Conservation (phyloP, 225 moss, liverwort and hornwort genomes). For the Marchantia paleacea region DNA sequence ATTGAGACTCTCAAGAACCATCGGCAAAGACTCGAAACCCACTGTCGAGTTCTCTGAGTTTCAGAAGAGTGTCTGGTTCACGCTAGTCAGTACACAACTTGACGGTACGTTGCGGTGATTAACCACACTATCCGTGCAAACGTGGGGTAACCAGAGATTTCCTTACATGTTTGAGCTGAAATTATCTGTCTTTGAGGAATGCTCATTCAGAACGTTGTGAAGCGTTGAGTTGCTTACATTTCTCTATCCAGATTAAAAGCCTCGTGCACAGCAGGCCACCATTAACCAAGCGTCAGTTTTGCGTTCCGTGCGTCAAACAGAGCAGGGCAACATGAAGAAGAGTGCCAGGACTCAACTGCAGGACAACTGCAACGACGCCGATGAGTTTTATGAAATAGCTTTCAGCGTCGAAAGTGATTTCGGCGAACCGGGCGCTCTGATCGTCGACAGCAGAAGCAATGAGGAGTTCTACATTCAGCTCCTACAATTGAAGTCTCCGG, state of each 20-base stretch:
- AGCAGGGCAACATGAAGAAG: slow-evolving; percentile 1
- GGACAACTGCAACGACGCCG: slow-evolving; percentile 24
- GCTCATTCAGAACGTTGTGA: no score
- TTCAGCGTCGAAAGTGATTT: slow-evolving; percentile 45
- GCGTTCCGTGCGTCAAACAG: neutral
- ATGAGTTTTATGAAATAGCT: slow-evolving; percentile 35
- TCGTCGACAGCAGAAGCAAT: slow-evolving; percentile 50
- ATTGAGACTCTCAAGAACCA: slow-evolving; percentile 1
- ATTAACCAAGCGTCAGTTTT: no score
- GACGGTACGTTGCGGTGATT: neutral
- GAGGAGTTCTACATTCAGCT: slow-evolving; percentile 53
- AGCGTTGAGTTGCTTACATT: no score
- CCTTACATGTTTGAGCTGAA: no score
- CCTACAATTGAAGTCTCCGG: slow-evolving; percentile 33
- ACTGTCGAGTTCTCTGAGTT: neutral
- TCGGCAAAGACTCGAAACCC: neutral
- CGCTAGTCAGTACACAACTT: slow-evolving; percentile 14
- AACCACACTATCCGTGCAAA: no score
- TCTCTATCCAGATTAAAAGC: no score
- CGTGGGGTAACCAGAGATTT: no score
- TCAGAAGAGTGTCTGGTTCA: slow-evolving; percentile 13
- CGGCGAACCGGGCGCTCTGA: slow-evolving; percentile 49
- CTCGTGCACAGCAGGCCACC: no score
- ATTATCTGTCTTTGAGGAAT: no score
- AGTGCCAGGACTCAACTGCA: slow-evolving; percentile 8